Conservation (phyloP, 2,329 filamentous ascomycete genomes). For the Alternaria triticimaculans region DNA sequence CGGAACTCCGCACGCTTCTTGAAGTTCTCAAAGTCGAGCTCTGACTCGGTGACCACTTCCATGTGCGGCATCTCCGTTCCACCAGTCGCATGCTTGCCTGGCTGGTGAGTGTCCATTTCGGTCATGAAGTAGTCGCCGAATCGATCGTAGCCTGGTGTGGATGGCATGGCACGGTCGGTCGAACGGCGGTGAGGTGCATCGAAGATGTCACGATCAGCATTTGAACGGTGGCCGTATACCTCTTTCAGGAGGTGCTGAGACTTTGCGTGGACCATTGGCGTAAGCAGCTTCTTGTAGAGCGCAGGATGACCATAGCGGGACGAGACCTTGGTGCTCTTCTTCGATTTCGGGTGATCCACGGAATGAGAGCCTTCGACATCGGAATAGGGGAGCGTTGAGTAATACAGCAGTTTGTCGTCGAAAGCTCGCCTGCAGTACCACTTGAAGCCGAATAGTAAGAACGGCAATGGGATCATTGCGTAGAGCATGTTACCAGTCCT, state of each 20-base stretch:
- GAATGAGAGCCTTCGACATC: constrained; percentile 58
- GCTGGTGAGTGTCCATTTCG: constrained; percentile 69
- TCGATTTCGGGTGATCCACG: constrained; percentile 37
- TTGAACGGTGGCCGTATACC: constrained; percentile 80
- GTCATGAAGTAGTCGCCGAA: constrained; percentile 80
- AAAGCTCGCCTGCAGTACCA: constrained; percentile 77
- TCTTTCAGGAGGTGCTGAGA: constrained; percentile 83
- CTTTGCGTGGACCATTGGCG: constrained; percentile 89
- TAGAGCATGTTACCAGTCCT: constrained; percentile 63
- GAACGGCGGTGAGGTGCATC: constrained; percentile 31
- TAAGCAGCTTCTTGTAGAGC: constrained; percentile 68
- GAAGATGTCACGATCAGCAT: constrained; percentile 55
- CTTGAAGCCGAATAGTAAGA: constrained; percentile 84
- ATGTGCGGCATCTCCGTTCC: constrained; percentile 63
- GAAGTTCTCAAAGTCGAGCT: constrained; percentile 88
- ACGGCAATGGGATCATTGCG: constrained; percentile 74
- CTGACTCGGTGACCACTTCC: constrained; percentile 83
- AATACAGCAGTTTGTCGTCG: constrained; percentile 81
- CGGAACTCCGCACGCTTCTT: constrained; percentile 89
- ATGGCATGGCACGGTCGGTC: constrained; percentile 51
- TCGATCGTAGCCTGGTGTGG: constrained; percentile 61
- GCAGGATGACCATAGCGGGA: constrained; percentile 88
- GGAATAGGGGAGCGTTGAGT: constrained; percentile 65
- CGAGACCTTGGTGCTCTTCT: constrained; percentile 66
- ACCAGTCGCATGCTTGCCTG: constrained; percentile 55